Evolutionary conservation across 1,284 basidiomycete species (phyloP).

Genomic region (Ustilago vetiveriae): DNA sequence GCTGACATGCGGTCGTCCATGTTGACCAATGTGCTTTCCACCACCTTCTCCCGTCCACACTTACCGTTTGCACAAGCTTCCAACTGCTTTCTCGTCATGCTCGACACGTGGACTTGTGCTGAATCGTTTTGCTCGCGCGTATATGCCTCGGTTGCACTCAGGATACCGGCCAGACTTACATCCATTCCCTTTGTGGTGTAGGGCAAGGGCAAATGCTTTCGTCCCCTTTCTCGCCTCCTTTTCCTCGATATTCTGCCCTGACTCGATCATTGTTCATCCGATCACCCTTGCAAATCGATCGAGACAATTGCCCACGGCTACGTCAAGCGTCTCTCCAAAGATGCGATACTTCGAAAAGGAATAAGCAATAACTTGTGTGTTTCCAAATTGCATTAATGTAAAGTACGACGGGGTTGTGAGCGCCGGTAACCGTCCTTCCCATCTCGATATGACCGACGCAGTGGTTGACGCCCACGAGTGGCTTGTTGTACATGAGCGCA

Average conservation of each 20-base stretch:
- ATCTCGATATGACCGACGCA: slow-evolving; percentile 99
- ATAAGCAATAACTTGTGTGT: slow-evolving; percentile 99
- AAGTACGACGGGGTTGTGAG: slow-evolving; percentile 93
- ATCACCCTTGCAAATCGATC: slow-evolving; percentile 98
- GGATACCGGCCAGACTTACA: slow-evolving; percentile 89
- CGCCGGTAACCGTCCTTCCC: slow-evolving; percentile 93
- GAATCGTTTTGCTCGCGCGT: slow-evolving; percentile 67
- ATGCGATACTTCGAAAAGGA: slow-evolving; percentile 93
- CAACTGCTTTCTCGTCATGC: slow-evolving; percentile 32
- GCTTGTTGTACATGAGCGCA: slow-evolving; percentile 86
- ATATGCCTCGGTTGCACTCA: slow-evolving; percentile 87
- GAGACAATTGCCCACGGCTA: slow-evolving; percentile 97
- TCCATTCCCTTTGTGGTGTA: slow-evolving; percentile 99
- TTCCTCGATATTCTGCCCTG: slow-evolving; percentile 98
- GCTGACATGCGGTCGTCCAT: slow-evolving; percentile 15
- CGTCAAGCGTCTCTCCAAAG: slow-evolving; percentile 98
- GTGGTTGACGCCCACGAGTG: slow-evolving; percentile 96
- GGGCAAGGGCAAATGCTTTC: slow-evolving; percentile 81
- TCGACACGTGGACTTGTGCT: slow-evolving; percentile 22
- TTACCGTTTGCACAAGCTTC: slow-evolving; percentile 59
- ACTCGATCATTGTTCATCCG: slow-evolving; percentile 94
- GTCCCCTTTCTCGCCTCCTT: slow-evolving; percentile 86
- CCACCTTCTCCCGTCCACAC: slow-evolving; percentile 57
- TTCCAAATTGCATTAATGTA: slow-evolving; percentile 96
- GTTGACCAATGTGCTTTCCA: slow-evolving; percentile 51